Conservation (phyloP, 495 filamentous ascomycete genomes). For the Xylaria sp. region DNA sequence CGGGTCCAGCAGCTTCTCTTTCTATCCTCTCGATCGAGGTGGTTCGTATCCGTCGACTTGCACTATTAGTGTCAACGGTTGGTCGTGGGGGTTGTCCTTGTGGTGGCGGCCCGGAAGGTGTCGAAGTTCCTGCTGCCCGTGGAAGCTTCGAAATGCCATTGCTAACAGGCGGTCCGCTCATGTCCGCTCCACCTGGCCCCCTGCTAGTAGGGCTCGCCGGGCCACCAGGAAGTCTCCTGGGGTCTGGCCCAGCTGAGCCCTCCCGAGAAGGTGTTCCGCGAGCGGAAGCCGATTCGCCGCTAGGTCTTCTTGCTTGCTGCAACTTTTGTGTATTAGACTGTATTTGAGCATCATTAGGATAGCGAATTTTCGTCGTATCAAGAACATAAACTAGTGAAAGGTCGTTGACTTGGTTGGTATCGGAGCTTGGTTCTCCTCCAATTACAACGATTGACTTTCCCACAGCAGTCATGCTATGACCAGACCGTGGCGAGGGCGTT, state of each 20-base stretch:
- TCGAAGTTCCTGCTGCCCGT: conserved; percentile 71
- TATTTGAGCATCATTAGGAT: conserved; percentile 78
- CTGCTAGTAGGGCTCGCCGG: conserved; percentile 45
- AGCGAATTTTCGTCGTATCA: conserved; percentile 94
- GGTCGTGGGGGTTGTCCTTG: conserved; percentile 86
- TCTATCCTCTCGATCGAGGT: conserved; percentile 51
- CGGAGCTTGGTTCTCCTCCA: conserved; percentile 92
- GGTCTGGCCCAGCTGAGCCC: conserved; percentile 64
- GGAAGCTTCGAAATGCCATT: conserved; percentile 68
- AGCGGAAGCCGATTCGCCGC: conserved; percentile 43
- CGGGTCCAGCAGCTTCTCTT: conserved; percentile 37
- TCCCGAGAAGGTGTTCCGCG: conserved; percentile 65
- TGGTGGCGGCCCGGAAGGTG: conserved; percentile 83
- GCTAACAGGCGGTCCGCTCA: conserved; percentile 37
- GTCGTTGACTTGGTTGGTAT: conserved; percentile 78
- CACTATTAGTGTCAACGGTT: conserved; percentile 34
- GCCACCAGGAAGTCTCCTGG: conserved; percentile 58
- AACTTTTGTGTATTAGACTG: conserved; percentile 48
- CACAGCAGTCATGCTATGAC: conserved; percentile 96
- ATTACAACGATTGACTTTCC: conserved; percentile 91
- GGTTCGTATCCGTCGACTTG: conserved; percentile 44
- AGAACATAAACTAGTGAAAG: conserved; percentile 89
- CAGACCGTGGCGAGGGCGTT: conserved; percentile 89
- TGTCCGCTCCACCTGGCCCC: conserved; percentile 44
- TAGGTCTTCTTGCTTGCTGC: conserved; percentile 48